These are phyloP conservation scores for Ascochyta koolunga DNA, from an alignment of 2,329 filamentous ascomycete species.

Conservation along the genomic window DNA sequence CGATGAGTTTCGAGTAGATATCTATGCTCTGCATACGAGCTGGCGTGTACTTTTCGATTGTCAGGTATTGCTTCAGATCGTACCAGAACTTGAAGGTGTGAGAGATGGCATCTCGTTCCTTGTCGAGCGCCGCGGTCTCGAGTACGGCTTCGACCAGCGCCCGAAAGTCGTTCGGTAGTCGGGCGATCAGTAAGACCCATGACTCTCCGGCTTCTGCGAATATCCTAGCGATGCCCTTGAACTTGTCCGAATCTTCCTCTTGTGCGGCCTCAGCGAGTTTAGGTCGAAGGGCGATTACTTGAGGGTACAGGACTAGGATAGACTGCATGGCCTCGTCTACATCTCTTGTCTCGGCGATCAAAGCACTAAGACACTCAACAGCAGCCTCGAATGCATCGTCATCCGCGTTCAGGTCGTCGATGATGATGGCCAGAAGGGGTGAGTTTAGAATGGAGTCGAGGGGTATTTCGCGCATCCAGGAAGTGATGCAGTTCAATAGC, in stretches of 20 bases:
- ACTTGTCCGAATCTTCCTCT: conserved; percentile 82
- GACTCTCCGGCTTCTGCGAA: conserved; percentile 93
- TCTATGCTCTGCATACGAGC: conserved; percentile 78
- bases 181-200: conserved; percentile 90
- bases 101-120: conserved; percentile 87
- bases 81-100: conserved; percentile 98
- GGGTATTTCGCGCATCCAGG: conserved; percentile 93
- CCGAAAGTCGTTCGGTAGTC: conserved; percentile 80
- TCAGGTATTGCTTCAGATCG: conserved; percentile 94
- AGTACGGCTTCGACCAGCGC: conserved; percentile 86
- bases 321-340: conserved; percentile 86
- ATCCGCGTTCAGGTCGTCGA: conserved; percentile 77
- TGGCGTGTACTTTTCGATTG: conserved; percentile 85
- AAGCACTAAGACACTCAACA: conserved; percentile 88
- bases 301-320: conserved; percentile 83
- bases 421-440: conserved; percentile 79
- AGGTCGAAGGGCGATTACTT: conserved; percentile 75
- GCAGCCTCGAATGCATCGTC: conserved; percentile 84
- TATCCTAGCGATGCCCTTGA: conserved; percentile 86
- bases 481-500: conserved; percentile 92
- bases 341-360: conserved; percentile 90
- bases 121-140: conserved; percentile 88
- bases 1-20: conserved; percentile 86
- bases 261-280: conserved; percentile 77
- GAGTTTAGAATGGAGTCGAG: conserved; percentile 83